Evolutionary conservation across 345 rosid genomes (phyloP).

Genomic region (Limnanthes douglasii): DNA sequence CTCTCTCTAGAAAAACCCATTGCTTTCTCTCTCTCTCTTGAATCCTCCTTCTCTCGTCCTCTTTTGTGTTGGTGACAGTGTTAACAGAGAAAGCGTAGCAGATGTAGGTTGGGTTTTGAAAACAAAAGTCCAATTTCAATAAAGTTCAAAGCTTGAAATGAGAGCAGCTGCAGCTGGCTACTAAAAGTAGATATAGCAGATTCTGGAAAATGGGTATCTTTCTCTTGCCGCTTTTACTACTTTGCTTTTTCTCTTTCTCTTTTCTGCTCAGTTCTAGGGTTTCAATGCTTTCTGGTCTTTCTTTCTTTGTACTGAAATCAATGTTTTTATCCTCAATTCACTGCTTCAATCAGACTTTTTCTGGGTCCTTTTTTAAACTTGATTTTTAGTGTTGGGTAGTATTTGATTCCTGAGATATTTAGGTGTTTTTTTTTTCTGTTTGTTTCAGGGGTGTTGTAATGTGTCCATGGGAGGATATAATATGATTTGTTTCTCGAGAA

Average conservation of each 20-base stretch:
- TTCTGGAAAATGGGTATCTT: conserved; percentile 73
- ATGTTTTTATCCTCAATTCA: conserved; percentile 40
- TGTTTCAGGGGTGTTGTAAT: no score
- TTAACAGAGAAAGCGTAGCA: conserved; percentile 14
- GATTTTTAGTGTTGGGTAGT: conserved; percentile 11
- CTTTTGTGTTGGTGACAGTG: conserved; percentile 14
- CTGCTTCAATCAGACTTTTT: conserved; percentile 26
- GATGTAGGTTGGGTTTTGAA: conserved; percentile 15
- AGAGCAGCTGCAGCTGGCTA: conserved; percentile 23
- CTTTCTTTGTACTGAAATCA: conserved; percentile 52
- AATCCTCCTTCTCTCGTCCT: conserved; percentile 13
- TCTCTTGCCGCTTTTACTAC: conserved; percentile 40
- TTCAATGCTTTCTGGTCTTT: conserved; percentile 19
- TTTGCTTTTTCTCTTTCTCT: conserved; percentile 15
- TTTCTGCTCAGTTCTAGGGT: conserved; percentile 46
- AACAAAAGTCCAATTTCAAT: conserved; percentile 22
- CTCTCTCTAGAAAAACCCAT: conserved; percentile 14
- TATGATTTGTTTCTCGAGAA: conserved; percentile 6
- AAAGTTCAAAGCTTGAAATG: conserved; percentile 18
- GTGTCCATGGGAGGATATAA: no score
- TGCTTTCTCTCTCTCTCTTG: conserved; percentile 9
- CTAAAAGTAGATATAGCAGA: conserved; percentile 57
- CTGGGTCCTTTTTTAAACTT: conserved; percentile 16
- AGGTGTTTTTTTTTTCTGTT: conserved; percentile 5
- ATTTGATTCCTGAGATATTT: conserved; percentile 8